A percentile compares a stretch with the other conserved stretches of the same genome.
Evolutionary conservation across 345 rosid genomes (phyloP).

Genomic region (Linum lewisii): DNA sequence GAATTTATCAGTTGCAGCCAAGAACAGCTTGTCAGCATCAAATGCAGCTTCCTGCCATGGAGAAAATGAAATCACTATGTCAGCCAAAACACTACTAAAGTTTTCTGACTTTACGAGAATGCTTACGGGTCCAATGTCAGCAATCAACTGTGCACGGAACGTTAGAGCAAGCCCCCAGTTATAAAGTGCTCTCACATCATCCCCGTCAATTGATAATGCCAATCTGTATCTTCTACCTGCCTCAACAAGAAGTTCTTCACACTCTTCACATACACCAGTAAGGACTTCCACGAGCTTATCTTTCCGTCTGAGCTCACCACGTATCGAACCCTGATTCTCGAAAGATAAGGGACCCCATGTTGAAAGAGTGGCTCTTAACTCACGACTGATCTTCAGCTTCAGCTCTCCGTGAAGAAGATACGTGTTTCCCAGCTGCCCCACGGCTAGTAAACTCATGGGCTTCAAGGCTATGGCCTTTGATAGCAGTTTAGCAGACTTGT

Average conservation of each 20-base stretch:
- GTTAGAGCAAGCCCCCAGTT: conserved; percentile 77
- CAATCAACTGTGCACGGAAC: conserved; percentile 60
- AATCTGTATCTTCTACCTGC: conserved; percentile 56
- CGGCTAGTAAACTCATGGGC: conserved; percentile 63
- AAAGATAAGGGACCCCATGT: conserved; percentile 22
- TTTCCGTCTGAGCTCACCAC: conserved; percentile 21
- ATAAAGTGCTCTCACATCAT: conserved; percentile 51
- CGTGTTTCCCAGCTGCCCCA: conserved; percentile 62
- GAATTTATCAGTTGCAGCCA: conserved; percentile 68
- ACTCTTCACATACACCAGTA: conserved; percentile 48
- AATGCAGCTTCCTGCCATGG: conserved; percentile 51
- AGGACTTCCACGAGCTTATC: conserved; percentile 39
- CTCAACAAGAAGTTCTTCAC: conserved; percentile 58
- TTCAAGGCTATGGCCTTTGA: conserved; percentile 41
- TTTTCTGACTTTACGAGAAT: background rate
- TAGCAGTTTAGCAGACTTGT: conserved; percentile 42
- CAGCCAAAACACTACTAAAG: conserved; percentile 3
- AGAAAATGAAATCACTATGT: background rate
- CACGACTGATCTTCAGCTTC: conserved; percentile 47
- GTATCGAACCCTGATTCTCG: conserved; percentile 19
- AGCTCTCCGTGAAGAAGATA: conserved; percentile 70
- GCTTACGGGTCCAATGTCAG: conserved; percentile 75
- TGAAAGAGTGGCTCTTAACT: conserved; percentile 40
- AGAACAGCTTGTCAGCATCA: conserved; percentile 65
- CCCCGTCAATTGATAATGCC: conserved; percentile 55